Conservation (phyloP, 164 flowering plant species). For the Umbellularia californica region DNA sequence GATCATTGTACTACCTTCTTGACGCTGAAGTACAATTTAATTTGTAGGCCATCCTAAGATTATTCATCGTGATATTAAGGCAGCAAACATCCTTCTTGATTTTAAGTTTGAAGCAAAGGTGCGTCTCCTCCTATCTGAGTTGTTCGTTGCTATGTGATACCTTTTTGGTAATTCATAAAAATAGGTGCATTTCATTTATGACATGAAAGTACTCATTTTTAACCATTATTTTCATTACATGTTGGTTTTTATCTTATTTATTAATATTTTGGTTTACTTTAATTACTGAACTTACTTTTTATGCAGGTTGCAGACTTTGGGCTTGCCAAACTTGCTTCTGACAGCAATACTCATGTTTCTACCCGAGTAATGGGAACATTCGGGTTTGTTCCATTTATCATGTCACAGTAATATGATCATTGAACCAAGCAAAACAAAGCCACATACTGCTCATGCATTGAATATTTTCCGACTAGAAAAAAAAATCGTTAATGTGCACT, state of each 20-base stretch:
- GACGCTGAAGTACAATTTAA: constrained; percentile 1
- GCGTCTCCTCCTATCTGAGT: constrained; percentile 6
- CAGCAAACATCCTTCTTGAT: constrained; percentile 88
- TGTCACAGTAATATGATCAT: background rate
- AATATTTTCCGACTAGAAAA: background rate
- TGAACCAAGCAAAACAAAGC: too few species aligned
- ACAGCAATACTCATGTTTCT: constrained; percentile 83
- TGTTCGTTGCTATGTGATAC: background rate
- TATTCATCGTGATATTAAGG: constrained; percentile 95
- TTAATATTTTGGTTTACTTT: background rate
- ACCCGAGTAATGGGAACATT: constrained; percentile 99
- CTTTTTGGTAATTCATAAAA: background rate
- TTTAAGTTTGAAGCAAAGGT: constrained; percentile 94
- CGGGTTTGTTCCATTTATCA: constrained; percentile 43
- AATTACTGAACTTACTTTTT: background rate
- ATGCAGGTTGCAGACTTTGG: constrained; percentile 98
- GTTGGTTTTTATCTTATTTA: background rate
- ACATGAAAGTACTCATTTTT: background rate
- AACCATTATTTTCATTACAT: background rate
- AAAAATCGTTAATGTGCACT: background rate
- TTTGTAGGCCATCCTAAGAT: constrained; percentile 92
- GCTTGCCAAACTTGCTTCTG: constrained; percentile 84
- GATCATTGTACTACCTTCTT: background rate
- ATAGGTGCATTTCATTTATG: background rate
- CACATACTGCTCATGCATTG: background rate